phyloP scores from a whole-genome alignment of 495 filamentous ascomycete species.

The Podospora bellae-mahoneyi region DNA sequence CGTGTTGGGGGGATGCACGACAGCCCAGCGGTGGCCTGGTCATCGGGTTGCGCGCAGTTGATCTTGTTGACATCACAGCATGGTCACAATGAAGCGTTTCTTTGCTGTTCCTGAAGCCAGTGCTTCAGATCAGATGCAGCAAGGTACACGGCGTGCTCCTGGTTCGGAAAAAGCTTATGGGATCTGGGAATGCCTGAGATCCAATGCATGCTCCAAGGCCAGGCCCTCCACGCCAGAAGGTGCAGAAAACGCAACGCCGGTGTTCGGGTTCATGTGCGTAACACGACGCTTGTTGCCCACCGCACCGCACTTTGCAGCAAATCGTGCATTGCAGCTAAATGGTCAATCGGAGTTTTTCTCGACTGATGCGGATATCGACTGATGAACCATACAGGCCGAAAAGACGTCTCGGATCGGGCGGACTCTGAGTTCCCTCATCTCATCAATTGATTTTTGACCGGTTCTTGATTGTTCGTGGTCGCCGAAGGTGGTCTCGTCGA shows the following conservation, averaged over 20 bases:
- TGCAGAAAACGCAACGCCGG: conserved; percentile 8
- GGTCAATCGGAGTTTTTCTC: conserved; percentile 21
- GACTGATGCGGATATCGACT: conserved; percentile 3
- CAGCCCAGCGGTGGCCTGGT: conserved; percentile 2
- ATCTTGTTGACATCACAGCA: background rate
- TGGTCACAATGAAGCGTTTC: background rate
- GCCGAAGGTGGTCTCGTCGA: background rate
- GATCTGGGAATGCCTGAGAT: conserved; percentile 8
- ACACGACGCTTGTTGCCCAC: conserved; percentile 10
- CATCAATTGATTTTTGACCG: background rate
- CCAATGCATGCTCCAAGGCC: conserved; percentile 13
- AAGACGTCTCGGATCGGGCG: background rate
- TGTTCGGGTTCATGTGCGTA: conserved; percentile 9
- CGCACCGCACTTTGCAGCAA: conserved; percentile 22
- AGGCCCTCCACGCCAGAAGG: conserved; percentile 2
- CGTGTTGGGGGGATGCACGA: conserved; percentile 11
- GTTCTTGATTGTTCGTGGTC: background rate
- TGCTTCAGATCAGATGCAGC: conserved; percentile 8
- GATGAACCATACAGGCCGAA: background rate
- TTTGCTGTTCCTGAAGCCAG: conserved; percentile 14
- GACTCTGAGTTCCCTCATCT: background rate
- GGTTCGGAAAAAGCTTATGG: conserved; percentile 4
- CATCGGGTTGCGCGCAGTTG: background rate
- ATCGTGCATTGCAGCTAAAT: conserved; percentile 28
- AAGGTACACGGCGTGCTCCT: conserved; percentile 4